Conservation (phyloP, 2,329 filamentous ascomycete genomes). For the Setomelanomma holmii region DNA sequence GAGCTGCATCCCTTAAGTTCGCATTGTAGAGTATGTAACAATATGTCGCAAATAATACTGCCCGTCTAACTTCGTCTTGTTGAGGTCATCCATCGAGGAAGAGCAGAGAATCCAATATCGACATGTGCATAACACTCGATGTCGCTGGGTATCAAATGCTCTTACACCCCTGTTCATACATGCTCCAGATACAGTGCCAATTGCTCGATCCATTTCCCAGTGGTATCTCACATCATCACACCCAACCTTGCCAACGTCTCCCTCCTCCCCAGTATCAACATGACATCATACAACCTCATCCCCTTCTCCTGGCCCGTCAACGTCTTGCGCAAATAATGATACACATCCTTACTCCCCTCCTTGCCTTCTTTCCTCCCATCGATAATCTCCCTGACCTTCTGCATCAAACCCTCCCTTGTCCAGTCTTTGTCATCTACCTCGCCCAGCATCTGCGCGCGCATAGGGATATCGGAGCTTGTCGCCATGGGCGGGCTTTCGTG, state of each 20-base stretch:
- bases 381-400: constrained; percentile 36
- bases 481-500: constrained; percentile 11
- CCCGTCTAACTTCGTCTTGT: too few species aligned
- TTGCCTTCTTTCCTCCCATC: constrained; percentile 33
- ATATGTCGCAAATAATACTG: too few species aligned
- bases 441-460: constrained; percentile 21
- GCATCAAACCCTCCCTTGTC: constrained; percentile 32
- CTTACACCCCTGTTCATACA: background rate
- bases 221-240: constrained; percentile 12
- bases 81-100: too few species aligned
- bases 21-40: too few species aligned
- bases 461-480: constrained; percentile 23
- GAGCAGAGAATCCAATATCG: too few species aligned
- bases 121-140: too few species aligned
- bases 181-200: too few species aligned
- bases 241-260: constrained; percentile 42
- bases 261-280: constrained; percentile 41
- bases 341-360: constrained; percentile 37
- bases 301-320: constrained; percentile 42
- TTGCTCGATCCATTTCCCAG: too few species aligned
- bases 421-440: constrained; percentile 29
- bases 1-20: too few species aligned
- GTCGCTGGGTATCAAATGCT: too few species aligned
- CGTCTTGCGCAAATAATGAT: constrained; percentile 41
- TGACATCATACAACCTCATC: constrained; percentile 44